These are phyloP conservation scores for Eutrema yunnanense DNA, from an alignment of 345 rosid genomes.

Conservation along the genomic window DNA sequence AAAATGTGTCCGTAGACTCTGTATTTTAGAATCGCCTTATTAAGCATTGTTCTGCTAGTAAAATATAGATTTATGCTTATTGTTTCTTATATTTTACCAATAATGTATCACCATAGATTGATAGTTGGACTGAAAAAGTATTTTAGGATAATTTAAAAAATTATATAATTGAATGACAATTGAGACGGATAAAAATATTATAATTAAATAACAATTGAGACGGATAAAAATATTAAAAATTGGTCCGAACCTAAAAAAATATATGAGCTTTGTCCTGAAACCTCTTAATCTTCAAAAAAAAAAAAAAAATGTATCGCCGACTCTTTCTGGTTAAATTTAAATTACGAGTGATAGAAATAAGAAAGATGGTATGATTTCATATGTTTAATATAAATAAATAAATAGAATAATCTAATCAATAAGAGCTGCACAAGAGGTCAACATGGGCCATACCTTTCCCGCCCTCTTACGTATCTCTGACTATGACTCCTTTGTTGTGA, in stretches of 20 bases:
- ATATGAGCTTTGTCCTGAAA: no score
- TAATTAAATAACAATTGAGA: no score
- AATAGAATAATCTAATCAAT: neutral
- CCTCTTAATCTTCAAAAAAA: no score
- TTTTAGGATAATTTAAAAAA: no score
- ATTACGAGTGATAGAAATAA: no score
- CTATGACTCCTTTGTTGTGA: neutral
- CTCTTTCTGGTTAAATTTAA: no score
- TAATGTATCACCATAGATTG: neutral
- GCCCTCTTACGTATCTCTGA: neutral
- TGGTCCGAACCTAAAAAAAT: no score
- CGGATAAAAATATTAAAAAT: no score
- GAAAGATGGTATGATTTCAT: neutral
- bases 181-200: no score
- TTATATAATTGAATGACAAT: no score
- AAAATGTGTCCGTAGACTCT: neutral
- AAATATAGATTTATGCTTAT: neutral
- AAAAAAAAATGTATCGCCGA: neutral
- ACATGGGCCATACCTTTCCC: neutral
- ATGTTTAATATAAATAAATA: neutral
- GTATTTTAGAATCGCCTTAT: neutral
- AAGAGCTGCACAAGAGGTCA: neutral
- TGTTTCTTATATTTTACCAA: neutral
- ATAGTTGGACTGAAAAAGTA: no score
- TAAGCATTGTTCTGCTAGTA: neutral